Evolutionary conservation across 306 rosid genomes (phyloP).

Genomic region (Vigna trinervia): DNA sequence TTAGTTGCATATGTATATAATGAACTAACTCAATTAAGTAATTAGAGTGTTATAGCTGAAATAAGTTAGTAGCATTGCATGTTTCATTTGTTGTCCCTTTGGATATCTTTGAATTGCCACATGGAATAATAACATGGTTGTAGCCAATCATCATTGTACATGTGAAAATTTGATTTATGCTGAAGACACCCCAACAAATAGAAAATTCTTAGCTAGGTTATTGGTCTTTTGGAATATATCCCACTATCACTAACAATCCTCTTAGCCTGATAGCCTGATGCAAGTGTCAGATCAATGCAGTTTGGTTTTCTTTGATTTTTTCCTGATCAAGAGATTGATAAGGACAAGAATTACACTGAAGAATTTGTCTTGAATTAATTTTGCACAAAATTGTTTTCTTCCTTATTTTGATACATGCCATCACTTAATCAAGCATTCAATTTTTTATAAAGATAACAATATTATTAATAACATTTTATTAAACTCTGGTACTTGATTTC

Average conservation of each 20-base stretch:
- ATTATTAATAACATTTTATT: neutral
- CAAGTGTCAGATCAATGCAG: neutral
- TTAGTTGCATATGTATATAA: neutral
- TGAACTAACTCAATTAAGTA: neutral
- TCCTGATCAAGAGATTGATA: neutral
- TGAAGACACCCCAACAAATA: neutral
- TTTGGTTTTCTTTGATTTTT: neutral
- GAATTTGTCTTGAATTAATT: neutral
- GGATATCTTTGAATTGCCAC: neutral
- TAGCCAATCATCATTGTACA: neutral
- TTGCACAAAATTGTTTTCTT: neutral
- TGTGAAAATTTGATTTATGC: neutral
- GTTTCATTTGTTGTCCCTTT: slow-evolving; percentile 14
- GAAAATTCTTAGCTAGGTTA: neutral
- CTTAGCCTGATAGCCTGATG: too few relatives aligned
- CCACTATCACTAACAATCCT: neutral
- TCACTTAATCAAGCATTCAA: neutral
- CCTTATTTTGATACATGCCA: slow-evolving; percentile 9
- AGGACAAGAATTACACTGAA: neutral
- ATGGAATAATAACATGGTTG: neutral
- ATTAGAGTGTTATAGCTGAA: slow-evolving; percentile 24
- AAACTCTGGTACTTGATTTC: neutral
- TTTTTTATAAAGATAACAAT: neutral
- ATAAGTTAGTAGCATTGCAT: slow-evolving; percentile 2
- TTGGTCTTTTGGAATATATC: neutral